Evolutionary conservation across 192 early-diverging fungal species (phyloP).

Genomic region (Umbelopsis ramanniana): DNA sequence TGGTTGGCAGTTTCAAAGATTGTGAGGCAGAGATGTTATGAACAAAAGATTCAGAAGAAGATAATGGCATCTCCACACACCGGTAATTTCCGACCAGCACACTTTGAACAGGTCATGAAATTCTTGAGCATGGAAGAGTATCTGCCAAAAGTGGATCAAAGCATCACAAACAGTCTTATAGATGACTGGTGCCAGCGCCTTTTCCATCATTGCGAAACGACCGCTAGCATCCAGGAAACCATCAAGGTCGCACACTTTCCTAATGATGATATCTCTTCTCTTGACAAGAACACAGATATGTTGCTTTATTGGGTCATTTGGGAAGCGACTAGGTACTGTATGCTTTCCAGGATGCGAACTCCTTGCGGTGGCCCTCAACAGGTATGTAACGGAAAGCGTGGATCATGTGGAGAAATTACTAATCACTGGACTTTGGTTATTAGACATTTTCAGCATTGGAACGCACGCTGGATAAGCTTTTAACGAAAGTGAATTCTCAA

Average conservation of each 20-base stretch:
- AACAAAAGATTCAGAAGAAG: constrained; percentile 16
- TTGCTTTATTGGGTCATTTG: constrained; percentile 75
- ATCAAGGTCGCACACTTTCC: neutral
- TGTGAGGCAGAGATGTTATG: neutral
- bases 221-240: constrained; percentile 1
- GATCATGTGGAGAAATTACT: neutral
- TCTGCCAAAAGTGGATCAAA: constrained; percentile 21
- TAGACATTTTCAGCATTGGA: constrained; percentile 60
- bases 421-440: constrained; percentile 8
- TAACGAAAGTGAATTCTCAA: constrained; percentile 9
- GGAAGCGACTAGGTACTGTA: constrained; percentile 76
- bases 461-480: constrained; percentile 43
- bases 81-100: constrained; percentile 65
- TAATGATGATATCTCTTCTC: neutral
- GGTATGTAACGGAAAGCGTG: constrained; percentile 24
- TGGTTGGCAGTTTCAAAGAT: constrained; percentile 6
- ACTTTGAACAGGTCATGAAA: constrained; percentile 64
- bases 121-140: constrained; percentile 55
- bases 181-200: constrained; percentile 53
- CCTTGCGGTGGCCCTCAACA: constrained; percentile 76
- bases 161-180: neutral
- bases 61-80: constrained; percentile 52
- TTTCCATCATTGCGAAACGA: constrained; percentile 62
- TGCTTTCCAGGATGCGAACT: constrained; percentile 72
- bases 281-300: constrained; percentile 33